phyloP scores from a whole-genome alignment of 768 basidiomycete genomes.

The Ramaria sp. region DNA sequence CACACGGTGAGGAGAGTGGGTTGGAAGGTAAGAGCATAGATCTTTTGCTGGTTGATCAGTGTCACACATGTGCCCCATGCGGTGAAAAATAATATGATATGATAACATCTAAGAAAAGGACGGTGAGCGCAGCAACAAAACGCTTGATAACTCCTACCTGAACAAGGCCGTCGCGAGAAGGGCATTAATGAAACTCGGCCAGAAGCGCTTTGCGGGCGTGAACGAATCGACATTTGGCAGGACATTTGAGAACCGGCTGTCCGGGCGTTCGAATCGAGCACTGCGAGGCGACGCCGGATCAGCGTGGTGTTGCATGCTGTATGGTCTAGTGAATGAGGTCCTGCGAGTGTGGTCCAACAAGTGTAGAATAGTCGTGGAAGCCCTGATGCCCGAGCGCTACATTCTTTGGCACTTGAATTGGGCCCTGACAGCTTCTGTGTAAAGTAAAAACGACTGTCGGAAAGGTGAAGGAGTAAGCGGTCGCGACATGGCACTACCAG shows the following conservation, averaged over 20 bases:
- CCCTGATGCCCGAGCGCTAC: not conserved
- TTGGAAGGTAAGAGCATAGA: constrained; percentile 32
- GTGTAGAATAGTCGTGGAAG: not conserved
- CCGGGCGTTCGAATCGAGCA: not conserved
- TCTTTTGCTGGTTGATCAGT: constrained; percentile 33
- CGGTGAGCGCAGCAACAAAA: too few species aligned
- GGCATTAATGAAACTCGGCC: not conserved
- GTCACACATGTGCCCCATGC: constrained; percentile 52
- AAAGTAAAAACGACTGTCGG: too few species aligned
- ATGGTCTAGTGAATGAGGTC: not conserved
- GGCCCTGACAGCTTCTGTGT: too few species aligned
- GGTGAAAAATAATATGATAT: constrained; percentile 52
- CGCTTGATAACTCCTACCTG: not conserved
- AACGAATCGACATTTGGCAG: not conserved
- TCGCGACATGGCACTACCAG: too few species aligned
- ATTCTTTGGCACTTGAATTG: too few species aligned
- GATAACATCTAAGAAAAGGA: constrained; percentile 48
- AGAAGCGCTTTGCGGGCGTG: not conserved
- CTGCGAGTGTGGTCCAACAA: not conserved
- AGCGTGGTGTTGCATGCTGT: not conserved
- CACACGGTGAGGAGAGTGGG: constrained; percentile 61
- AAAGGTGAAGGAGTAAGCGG: too few species aligned
- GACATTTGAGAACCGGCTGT: not conserved
- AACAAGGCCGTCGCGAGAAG: not conserved
- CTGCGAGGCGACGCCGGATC: not conserved